A percentile compares a stretch with the other conserved stretches of the same genome.
Evolutionary conservation across 2,329 filamentous ascomycete genomes (phyloP).

Genomic region (Neocatenulostroma microsporum): DNA sequence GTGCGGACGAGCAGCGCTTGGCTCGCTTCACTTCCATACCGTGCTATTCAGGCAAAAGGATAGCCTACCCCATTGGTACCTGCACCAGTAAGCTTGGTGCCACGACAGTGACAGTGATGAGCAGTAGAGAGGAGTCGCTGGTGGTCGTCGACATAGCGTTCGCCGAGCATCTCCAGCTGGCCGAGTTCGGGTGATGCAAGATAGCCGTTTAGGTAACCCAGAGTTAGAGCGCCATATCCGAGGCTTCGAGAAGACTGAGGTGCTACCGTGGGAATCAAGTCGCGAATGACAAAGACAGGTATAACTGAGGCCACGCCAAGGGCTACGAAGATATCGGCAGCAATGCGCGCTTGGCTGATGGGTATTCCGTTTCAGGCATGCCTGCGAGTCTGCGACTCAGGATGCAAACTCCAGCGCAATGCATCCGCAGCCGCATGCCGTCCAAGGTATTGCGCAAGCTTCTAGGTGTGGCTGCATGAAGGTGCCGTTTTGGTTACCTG

Average conservation of each 20-base stretch:
- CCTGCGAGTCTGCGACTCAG: constrained; percentile 3
- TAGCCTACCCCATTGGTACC: too few species aligned
- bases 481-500: constrained; percentile 17
- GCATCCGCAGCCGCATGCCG: constrained; percentile 10
- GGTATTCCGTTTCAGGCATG: too few species aligned
- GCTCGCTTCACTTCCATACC: too few species aligned
- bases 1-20: not conserved
- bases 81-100: not conserved
- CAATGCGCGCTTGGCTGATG: too few species aligned
- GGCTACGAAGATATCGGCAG: too few species aligned
- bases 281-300: constrained; percentile 17
- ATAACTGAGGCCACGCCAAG: too few species aligned
- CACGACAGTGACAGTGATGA: too few species aligned
- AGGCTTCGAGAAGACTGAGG: constrained; percentile 10
- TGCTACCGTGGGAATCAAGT: not conserved
- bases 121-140: too few species aligned
- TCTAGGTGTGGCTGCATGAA: constrained; percentile 27
- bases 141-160: constrained; percentile 9
- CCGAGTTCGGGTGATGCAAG: constrained; percentile 15
- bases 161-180: constrained; percentile 22
- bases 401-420: constrained; percentile 11
- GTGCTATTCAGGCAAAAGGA: too few species aligned
- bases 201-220: constrained; percentile 16
- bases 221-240: constrained; percentile 14
- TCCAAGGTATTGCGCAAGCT: constrained; percentile 16